phyloP scores from a whole-genome alignment of 202 grass and related monocot genomes.

The Bolboschoenoplectus hybrid region DNA sequence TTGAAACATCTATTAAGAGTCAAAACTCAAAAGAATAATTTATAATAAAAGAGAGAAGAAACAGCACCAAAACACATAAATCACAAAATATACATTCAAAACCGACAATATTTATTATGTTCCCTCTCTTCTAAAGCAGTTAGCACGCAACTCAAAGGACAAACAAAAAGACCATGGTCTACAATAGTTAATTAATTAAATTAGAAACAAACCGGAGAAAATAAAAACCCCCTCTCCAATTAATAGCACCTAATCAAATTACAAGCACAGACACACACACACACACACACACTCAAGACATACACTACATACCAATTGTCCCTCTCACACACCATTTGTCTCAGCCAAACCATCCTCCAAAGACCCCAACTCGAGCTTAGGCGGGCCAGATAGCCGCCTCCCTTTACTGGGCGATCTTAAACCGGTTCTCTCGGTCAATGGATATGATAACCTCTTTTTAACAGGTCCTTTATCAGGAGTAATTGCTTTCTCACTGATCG shows the following conservation, averaged over 20 bases:
- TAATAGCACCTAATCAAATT: conserved; percentile 47
- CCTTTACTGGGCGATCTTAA: conserved; percentile 42
- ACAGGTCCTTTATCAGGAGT: conserved; percentile 56
- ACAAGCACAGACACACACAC: not conserved
- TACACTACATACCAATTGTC: conserved; percentile 42
- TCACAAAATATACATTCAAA: conserved; percentile 29
- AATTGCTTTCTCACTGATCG: conserved; percentile 48
- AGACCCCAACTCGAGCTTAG: conserved; percentile 58
- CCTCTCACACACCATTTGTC: conserved; percentile 37
- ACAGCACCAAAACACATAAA: conserved; percentile 1
- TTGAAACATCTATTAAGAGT: no score
- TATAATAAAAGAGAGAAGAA: not conserved
- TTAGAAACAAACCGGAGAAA: conserved; percentile 28
- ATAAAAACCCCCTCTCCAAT: conserved; percentile 32
- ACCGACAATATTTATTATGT: not conserved
- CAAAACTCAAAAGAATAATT: not conserved
- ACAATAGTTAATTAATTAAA: conserved; percentile 1
- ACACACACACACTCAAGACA: conserved; percentile 33
- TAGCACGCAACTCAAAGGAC: conserved; percentile 30
- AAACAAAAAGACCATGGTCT: conserved; percentile 29
- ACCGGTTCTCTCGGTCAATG: conserved; percentile 43
- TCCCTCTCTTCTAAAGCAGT: conserved; percentile 8
- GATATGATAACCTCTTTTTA: conserved; percentile 86
- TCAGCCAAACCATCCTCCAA: conserved; percentile 52
- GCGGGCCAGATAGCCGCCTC: conserved; percentile 61